Base-by-base conservation (phyloP, 371 early-diverging fungal genomes). In the Nematocida ironsii region DNA sequence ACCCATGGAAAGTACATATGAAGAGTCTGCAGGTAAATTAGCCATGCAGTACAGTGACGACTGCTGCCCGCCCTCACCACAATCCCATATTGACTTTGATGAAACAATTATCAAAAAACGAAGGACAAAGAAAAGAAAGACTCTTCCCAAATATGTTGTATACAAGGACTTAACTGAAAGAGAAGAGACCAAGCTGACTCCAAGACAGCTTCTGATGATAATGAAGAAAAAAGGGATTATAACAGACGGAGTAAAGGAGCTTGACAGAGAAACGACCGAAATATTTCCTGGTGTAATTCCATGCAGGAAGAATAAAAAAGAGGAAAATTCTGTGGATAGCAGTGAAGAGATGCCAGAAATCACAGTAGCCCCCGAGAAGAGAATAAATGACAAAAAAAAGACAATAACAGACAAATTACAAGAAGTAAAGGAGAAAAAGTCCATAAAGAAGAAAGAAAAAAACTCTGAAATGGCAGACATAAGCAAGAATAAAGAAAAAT, bases 171-270 rank as follows among this genome's bases (percentile, higher is more conserved):
- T 78, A 16, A 13, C 13, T 4, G 80, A 78, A 70, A 57, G 70
- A 61, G 80, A 69, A 6, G 39, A n/a, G 39, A 23, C 9, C 11
- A 54, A 71, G 60, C 69, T 78, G 27, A 78, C 80, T 5, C 70
- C 60, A 39, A 78, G 80, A 71, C 80, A 78, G 62, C 58, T 55
- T 18, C 25, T 78, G n/a, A 67, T 78, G 80, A 42, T 78, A 27
- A 39, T 78, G 42, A 47, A 45, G 52, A 57, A 78, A 40, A 69
- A 70, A 40, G 80, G 80, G 4, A 48, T 56, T n/a, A 27, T 72
- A 16, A 67, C 67, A 33, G 76, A 75, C 0, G 27, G n/a, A 11
- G 4, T 75, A 9, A 33, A 11, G 16, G 73, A 39, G 23, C 39
- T 62, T 9, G 73, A 73, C 23, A 64, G 23, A 55, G 73, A 73